Conservation (phyloP, 495 filamentous ascomycete species). For the Penicillium macrosclerotiorum region DNA sequence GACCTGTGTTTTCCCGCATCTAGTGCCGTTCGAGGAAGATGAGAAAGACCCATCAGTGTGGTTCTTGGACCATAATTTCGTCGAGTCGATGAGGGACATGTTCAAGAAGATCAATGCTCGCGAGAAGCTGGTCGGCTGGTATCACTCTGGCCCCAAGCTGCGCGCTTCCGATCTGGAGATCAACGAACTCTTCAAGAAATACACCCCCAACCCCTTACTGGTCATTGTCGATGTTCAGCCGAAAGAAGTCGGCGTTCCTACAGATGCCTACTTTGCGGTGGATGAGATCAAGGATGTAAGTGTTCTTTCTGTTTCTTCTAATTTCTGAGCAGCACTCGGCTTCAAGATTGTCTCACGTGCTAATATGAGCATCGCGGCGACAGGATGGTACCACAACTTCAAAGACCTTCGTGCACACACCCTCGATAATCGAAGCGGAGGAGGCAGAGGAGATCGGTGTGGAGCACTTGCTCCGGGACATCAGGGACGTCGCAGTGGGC, state of each 20-base stretch:
- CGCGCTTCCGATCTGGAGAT: constrained; percentile 97
- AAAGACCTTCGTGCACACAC: constrained; percentile 98
- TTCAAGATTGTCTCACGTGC: no score
- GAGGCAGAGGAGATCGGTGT: constrained; percentile 99
- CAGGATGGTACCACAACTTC: constrained; percentile 97
- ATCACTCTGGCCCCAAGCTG: constrained; percentile 96
- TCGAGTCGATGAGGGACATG: constrained; percentile 99
- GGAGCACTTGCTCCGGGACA: constrained; percentile 95
- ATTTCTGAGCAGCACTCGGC: no score
- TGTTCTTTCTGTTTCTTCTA: constrained; percentile 14
- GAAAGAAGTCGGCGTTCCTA: constrained; percentile 96
- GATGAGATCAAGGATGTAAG: constrained; percentile 99
- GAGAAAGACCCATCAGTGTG: constrained; percentile 97
- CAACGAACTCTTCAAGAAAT: constrained; percentile 99
- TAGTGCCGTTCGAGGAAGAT: constrained; percentile 98
- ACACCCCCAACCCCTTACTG: constrained; percentile 91
- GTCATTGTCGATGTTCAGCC: constrained; percentile 99
- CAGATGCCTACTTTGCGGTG: constrained; percentile 98
- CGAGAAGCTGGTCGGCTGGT: constrained; percentile 99
- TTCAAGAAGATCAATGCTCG: constrained; percentile 99
- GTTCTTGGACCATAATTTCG: constrained; percentile 99
- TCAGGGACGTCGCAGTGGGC: constrained; percentile 94
- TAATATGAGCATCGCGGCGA: no score
- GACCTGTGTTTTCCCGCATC: constrained; percentile 8
- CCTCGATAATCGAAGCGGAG: constrained; percentile 97